A percentile compares a stretch with the other conserved stretches of the same genome.
Conservation (phyloP, 257 asterid species). For the Oldenlandia corymbosa region DNA sequence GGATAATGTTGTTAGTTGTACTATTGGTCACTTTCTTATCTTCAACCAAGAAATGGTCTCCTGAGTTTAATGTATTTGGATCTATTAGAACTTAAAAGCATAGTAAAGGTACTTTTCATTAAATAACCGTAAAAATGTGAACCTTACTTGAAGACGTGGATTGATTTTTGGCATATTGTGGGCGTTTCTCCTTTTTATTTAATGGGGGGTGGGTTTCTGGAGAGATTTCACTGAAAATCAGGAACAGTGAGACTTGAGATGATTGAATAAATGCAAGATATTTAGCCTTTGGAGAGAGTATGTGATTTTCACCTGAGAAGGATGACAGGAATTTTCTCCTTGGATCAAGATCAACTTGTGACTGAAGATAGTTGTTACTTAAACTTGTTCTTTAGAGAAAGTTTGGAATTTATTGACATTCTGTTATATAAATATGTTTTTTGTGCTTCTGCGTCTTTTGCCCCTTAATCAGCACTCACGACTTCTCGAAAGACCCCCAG, state of each 20-base stretch:
- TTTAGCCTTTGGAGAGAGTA: background rate
- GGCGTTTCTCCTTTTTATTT: too few relatives aligned
- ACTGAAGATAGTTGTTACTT: background rate
- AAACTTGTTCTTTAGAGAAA: background rate
- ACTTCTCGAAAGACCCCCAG: slow-evolving; percentile 92
- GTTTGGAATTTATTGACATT: background rate
- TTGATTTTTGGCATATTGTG: too few relatives aligned
- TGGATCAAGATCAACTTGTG: too few relatives aligned
- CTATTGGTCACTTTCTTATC: background rate
- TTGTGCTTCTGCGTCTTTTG: slow-evolving; percentile 6
- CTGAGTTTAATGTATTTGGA: background rate
- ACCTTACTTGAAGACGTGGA: too few relatives aligned
- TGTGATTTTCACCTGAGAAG: background rate
- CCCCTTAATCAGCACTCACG: slow-evolving; percentile 53
- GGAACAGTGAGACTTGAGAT: too few relatives aligned
- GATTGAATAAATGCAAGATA: too few relatives aligned
- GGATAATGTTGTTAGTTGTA: background rate
- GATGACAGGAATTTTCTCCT: too few relatives aligned
- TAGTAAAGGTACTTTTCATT: too few relatives aligned
- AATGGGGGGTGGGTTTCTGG: too few relatives aligned
- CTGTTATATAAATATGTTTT: background rate
- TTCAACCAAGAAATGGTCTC: background rate
- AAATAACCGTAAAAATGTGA: too few relatives aligned
- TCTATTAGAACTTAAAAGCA: too few relatives aligned
- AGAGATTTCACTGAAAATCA: background rate